A percentile compares a stretch with the other conserved stretches of the same genome.
Conservation (phyloP, 208 protist genomes). For the Leishmania arabica region DNA sequence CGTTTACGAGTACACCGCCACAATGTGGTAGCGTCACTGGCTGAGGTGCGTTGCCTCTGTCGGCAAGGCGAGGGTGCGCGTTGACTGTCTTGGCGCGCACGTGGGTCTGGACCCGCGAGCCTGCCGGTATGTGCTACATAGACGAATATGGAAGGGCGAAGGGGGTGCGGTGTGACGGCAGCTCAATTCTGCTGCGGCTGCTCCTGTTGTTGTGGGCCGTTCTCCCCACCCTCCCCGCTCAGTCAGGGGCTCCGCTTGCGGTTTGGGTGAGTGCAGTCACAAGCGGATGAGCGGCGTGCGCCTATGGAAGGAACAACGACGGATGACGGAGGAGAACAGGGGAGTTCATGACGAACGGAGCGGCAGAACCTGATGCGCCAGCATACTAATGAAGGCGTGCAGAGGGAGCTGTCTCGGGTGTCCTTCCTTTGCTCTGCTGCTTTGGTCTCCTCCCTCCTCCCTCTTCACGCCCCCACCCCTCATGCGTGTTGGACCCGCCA, state of each 20-base stretch:
- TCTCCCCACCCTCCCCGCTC: not conserved
- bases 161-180: not conserved
- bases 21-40: constrained; percentile 3
- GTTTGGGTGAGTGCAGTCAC: not conserved
- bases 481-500: not conserved
- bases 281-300: not conserved
- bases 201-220: not conserved
- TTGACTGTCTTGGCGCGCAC: not conserved
- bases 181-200: not conserved
- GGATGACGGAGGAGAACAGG: not conserved
- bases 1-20: constrained; percentile 38
- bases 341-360: not conserved
- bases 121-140: not conserved
- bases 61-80: not conserved
- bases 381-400: not conserved
- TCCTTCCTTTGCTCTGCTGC: not conserved
- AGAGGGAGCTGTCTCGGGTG: not conserved
- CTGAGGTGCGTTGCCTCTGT: not conserved
- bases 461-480: not conserved
- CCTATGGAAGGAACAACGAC: not conserved
- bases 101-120: not conserved
- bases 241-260: not conserved
- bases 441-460: not conserved
- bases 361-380: not conserved
- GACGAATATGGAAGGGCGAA: not conserved